A percentile compares a stretch with the other conserved stretches of the same genome.
Evolutionary conservation across 768 basidiomycete genomes (phyloP).

Genomic region (Suillus bovinus): DNA sequence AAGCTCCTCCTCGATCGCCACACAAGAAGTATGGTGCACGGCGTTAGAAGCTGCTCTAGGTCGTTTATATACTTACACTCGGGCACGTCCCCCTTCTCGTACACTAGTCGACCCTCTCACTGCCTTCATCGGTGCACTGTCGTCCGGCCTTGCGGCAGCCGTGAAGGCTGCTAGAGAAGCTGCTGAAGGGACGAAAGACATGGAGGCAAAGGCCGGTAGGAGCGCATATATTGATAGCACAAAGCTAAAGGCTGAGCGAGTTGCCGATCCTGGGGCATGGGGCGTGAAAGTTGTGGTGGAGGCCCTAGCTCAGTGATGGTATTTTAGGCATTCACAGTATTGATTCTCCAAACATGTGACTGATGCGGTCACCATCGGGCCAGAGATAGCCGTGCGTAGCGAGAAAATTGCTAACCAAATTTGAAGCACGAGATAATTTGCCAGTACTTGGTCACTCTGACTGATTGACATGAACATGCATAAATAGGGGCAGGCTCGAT

Average conservation of each 20-base stretch:
- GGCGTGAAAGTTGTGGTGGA: slow-evolving; percentile 78
- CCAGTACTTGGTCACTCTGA: too few species aligned
- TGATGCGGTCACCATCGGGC: too few species aligned
- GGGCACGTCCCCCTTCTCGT: slow-evolving; percentile 85
- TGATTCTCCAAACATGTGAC: not conserved
- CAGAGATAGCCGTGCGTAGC: too few species aligned
- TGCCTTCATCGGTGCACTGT: slow-evolving; percentile 57
- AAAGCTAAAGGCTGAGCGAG: slow-evolving; percentile 56
- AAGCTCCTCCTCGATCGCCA: slow-evolving; percentile 29
- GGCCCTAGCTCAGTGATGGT: slow-evolving; percentile 35
- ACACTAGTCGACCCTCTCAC: slow-evolving; percentile 91
- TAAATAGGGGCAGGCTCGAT: too few species aligned
- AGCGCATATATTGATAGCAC: slow-evolving; percentile 84
- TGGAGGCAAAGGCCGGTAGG: slow-evolving; percentile 84
- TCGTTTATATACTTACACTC: slow-evolving; percentile 80
- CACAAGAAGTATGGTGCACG: slow-evolving; percentile 55
- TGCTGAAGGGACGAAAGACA: slow-evolving; percentile 70
- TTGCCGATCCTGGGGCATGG: slow-evolving; percentile 92
- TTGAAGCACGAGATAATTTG: too few species aligned
- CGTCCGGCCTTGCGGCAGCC: slow-evolving; percentile 47
- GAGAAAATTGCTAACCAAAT: too few species aligned
- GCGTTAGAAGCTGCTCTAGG: slow-evolving; percentile 59
- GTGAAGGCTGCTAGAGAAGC: slow-evolving; percentile 62
- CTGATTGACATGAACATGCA: too few species aligned
- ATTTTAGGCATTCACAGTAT: not conserved